A percentile compares a stretch with the other conserved stretches of the same genome.
Evolutionary conservation across 1,284 basidiomycete genomes (phyloP).

Genomic region (Cystobasidiaceae sp.): DNA sequence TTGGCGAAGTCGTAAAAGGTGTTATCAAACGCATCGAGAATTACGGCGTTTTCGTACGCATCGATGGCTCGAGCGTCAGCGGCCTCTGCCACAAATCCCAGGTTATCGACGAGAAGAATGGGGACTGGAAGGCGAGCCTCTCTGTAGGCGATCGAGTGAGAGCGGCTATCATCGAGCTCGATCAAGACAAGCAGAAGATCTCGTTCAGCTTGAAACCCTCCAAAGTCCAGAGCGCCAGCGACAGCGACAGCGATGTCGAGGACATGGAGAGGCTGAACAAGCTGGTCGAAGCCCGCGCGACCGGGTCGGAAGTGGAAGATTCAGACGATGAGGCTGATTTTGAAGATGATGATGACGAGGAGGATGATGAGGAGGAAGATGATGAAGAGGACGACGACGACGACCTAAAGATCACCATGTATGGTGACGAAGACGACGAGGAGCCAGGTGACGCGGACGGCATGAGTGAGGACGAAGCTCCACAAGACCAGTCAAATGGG

Average conservation of each 20-base stretch:
- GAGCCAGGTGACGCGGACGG: constrained; percentile 15
- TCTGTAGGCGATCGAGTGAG: constrained; percentile 80
- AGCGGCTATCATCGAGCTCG: constrained; percentile 68
- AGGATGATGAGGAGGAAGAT: constrained; percentile 49
- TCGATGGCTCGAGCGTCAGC: constrained; percentile 72
- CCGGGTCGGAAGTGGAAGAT: constrained; percentile 48
- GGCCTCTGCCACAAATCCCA: constrained; percentile 85
- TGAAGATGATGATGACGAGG: constrained; percentile 50
- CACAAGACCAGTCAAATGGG: no score
- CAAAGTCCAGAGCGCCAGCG: constrained; percentile 52
- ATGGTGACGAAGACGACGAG: constrained; percentile 36
- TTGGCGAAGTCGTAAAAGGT: constrained; percentile 47
- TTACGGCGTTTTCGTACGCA: constrained; percentile 87
- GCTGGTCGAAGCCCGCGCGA: constrained; percentile 52
- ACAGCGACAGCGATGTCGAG: constrained; percentile 43
- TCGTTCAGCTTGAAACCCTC: constrained; percentile 33
- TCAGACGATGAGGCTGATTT: constrained; percentile 49
- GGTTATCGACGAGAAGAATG: constrained; percentile 77
- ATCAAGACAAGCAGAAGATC: constrained; percentile 62
- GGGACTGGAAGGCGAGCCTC: constrained; percentile 66
- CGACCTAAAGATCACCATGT: no score
- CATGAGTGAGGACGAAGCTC: neutral
- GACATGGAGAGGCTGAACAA: constrained; percentile 47
- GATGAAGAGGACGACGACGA: constrained; percentile 39
- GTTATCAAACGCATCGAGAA: constrained; percentile 58